Evolutionary conservation across 345 rosid genomes (phyloP), one percentile per base, ranked within the genome.

Genomic region (Citrus mangshanensis): DNA sequence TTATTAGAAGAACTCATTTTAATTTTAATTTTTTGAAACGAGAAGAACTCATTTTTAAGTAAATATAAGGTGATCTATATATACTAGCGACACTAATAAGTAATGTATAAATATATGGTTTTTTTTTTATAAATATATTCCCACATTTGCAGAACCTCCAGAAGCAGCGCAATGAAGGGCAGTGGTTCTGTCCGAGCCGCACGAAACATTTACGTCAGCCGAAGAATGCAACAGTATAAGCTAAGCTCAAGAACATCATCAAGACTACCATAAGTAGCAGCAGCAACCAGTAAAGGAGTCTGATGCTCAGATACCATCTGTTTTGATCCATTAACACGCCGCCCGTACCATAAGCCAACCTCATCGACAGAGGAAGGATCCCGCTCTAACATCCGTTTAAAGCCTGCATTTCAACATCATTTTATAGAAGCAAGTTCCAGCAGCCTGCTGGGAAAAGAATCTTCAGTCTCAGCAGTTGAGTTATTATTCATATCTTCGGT

Each of bases 91-190:
- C 18, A 49, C 13, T 13, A 49, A 49, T 49, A 13, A 13, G 54
- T 38, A 38, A 38, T 30, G 34, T 32, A 32, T 32, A 32, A 32
- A 32, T 32, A 32, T 32, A 32, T 32, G 34, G 5, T 32, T 32
- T 32, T 32, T 32, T 32, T 32, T 32, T 32, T 32, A 32, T 32
- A 32, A 32, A 32, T 32, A 32, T 32, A 32, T 32, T 32, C 34
- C 34, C 34, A 83, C 78, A 62, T 76, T 74, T 72, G 67, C 76
- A 25, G 91, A 89, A 70, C 88, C 97, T 75, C 97, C 89, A 68
- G 91, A 88, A 62, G 91, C 95, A 81, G 91, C 93, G 75, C 91
- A 93, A 58, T 93, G 95, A 74, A 93, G 97, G 22, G 97, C 93
- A 35, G 91, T 89, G 58, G 87, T 86, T 68, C 87, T 88, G 24